phyloP scores from a whole-genome alignment of 2,329 filamentous ascomycete genomes.

The Thermothelomyces thermophilus region DNA sequence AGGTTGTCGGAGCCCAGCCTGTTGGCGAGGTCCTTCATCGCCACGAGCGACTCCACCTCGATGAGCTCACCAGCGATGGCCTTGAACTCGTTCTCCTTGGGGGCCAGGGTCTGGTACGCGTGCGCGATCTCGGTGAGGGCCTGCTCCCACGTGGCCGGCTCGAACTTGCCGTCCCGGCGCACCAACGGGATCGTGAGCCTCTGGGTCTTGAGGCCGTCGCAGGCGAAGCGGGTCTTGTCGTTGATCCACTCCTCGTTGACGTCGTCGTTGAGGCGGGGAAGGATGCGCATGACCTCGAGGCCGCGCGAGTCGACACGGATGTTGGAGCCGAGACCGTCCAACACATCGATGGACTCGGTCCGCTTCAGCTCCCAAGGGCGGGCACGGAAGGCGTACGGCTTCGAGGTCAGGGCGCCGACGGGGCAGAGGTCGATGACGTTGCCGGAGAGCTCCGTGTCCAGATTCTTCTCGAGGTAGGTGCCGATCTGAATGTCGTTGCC shows the following conservation, averaged over 20 bases:
- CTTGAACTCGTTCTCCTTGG: constrained; percentile 93
- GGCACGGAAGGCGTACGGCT: constrained; percentile 95
- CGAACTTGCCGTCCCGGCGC: constrained; percentile 82
- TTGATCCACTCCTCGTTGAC: constrained; percentile 99
- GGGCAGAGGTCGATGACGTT: constrained; percentile 98
- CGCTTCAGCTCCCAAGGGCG: constrained; percentile 96
- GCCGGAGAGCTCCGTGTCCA: constrained; percentile 90
- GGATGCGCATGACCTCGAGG: constrained; percentile 89
- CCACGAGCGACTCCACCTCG: constrained; percentile 88
- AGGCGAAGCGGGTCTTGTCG: constrained; percentile 94
- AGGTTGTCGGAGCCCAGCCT: constrained; percentile 94
- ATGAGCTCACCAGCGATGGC: constrained; percentile 83
- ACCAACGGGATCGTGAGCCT: constrained; percentile 88
- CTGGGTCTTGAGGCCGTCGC: constrained; percentile 94
- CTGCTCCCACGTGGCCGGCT: constrained; percentile 92
- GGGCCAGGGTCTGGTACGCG: constrained; percentile 71
- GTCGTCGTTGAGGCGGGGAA: constrained; percentile 92
- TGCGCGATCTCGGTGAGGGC: constrained; percentile 80
- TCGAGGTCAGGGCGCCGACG: constrained; percentile 91
- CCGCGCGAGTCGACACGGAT: constrained; percentile 91
- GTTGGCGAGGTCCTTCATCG: constrained; percentile 96
- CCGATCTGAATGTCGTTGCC: constrained; percentile 98
- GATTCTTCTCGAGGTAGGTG: constrained; percentile 89
- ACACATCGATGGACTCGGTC: constrained; percentile 90
- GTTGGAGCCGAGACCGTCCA: constrained; percentile 87